Base-by-base conservation (phyloP, 768 basidiomycete genomes). In the Scleroderma bovista region DNA sequence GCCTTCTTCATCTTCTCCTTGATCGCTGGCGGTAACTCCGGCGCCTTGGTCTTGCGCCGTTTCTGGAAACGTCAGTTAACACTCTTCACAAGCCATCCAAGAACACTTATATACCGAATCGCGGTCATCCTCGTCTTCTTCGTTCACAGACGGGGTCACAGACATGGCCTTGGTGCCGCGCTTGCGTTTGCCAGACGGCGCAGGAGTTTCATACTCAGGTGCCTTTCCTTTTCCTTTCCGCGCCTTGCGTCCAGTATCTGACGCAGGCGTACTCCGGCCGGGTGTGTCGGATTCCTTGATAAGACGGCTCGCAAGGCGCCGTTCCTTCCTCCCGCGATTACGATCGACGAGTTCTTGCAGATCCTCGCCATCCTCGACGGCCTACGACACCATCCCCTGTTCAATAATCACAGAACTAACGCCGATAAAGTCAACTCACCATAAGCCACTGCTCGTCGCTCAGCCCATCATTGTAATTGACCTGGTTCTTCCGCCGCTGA, bases 391-490 rank as follows among this genome's bases (percentile, higher is more conserved):
- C 19, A 12, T n/a, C 11, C 22, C 22, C 23, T 3, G 19, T 13
- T 43, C 15, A 29, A 10, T 23, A 29, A 43, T 13, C 22, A n/a
- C 26, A 9, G 4, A 3, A 23, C 6, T 29, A 26, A 26, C 13
- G 13, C 20, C 10, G 26, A 29, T 6, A 5, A 24, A 29, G 8
- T 15, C 13, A 11, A 43, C 41, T 29, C 16, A 43, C 41, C 77
- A 88, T 77, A 29, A 91, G 81, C 87, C 92, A 96, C 57, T 93
- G 86, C 61, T 96, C 95, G 57, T 98, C 95, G 46, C 83, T 86
- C 49, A 98, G 75, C 15, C 93, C 93, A 62, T 97, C 95, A 51
- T 87, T 94, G 62, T 98, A 98, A 62, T 82, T 86, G 53, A 98
- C 91, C 39, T 86, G 77, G 51, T 83, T 89, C 56, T 92, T 78